Base-by-base conservation (phyloP, 2,329 filamentous ascomycete genomes). In the Scytalidium sp. region DNA sequence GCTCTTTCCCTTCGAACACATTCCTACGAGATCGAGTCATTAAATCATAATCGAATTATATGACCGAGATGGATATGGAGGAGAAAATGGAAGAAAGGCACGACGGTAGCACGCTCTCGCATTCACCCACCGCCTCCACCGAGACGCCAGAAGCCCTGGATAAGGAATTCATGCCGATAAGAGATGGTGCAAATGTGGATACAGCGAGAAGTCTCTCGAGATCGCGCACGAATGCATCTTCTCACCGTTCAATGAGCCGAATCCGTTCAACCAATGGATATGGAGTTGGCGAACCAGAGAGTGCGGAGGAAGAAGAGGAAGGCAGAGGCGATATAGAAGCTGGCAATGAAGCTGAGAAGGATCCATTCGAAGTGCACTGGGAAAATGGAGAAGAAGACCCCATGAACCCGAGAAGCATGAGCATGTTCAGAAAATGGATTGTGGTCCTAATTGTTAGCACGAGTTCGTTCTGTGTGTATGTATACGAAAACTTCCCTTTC, bases 381-480 rank as follows among this genome's bases (percentile, higher is more conserved):
- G 87, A 93, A 36, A 82, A 81, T 13, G 78, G 76, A 4, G 84
- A 90, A 50, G 70, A 74, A 43, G 92, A 97, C 64, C 85, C 87
- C 0, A 65, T 82, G 67, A 88, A 85, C 59, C 92, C 92, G 0
- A 81, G 86, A 51, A 90, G 81, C 64, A 83, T 90, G 72, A 71
- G 68, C 15, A 76, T 67, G 17, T 64, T 69, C n/a, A 79, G 82
- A 53, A 92, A 92, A 64, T 97, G 93, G 93, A 50, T 83, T 23
- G 85, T 96, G 53, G 84, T 92, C 1, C 58, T 83, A 29, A 86
- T 96, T 50, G 78, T 91, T n/a, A 84, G 85, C 9, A 65, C 78
- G 49, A 87, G 86, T 7, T 88, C 88, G 43, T 75, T 94, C 51
- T 93, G 89, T 67, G 91, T 96, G 87, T 92, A 78, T 77, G 88